These are phyloP conservation scores for Musa schizocarpa DNA, from an alignment of 176 grass and related monocot species.

Conservation along the genomic window DNA sequence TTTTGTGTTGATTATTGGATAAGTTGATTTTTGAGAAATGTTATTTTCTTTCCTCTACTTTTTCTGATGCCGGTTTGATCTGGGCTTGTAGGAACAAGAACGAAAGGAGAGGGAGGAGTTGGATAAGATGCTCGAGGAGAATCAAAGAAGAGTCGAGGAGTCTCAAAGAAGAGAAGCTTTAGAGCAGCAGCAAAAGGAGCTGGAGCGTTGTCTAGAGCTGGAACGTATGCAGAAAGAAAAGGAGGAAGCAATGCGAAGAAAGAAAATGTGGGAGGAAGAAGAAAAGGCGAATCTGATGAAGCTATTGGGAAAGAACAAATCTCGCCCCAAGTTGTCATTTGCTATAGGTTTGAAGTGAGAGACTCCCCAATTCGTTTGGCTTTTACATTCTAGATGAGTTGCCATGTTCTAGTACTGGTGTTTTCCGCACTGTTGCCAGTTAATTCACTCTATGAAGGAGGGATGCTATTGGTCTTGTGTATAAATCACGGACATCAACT, in stretches of 20 bases:
- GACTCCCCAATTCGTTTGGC: neutral
- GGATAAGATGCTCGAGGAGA: slow-evolving; percentile 73
- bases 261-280: slow-evolving; percentile 69
- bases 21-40: neutral
- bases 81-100: slow-evolving; percentile 46
- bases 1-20: no score
- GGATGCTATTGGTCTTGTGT: neutral
- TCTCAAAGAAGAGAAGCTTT: slow-evolving; percentile 56
- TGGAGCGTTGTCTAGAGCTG: slow-evolving; percentile 81
- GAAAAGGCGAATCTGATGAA: slow-evolving; percentile 77
- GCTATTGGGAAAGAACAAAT: slow-evolving; percentile 85
- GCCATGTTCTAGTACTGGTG: neutral
- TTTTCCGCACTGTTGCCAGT: neutral
- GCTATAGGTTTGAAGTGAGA: slow-evolving; percentile 63
- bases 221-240: slow-evolving; percentile 70
- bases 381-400: no score
- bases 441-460: neutral
- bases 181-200: slow-evolving; percentile 77
- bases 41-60: neutral
- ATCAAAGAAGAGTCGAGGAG: slow-evolving; percentile 70
- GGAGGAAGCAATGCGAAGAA: slow-evolving; percentile 75
- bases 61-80: slow-evolving; percentile 7
- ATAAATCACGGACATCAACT: neutral
- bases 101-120: slow-evolving; percentile 55
- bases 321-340: slow-evolving; percentile 78